Evolutionary conservation across 805 yeast species (phyloP).

Genomic region (Kodamaea jinghongensis): DNA sequence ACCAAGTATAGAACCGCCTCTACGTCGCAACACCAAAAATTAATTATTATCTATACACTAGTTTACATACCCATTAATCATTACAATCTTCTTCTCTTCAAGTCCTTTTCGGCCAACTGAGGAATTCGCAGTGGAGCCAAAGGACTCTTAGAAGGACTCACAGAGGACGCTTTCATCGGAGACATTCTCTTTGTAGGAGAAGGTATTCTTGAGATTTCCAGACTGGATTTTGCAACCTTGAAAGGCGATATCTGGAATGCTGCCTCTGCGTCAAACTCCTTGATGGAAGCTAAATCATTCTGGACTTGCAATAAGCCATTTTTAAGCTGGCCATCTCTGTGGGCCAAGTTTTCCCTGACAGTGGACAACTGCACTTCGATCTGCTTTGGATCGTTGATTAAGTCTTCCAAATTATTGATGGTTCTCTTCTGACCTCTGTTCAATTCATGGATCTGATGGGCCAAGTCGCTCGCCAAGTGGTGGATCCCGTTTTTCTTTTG

Average conservation of each 20-base stretch:
- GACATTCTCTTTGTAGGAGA: neutral
- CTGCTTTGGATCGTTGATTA: constrained; percentile 4
- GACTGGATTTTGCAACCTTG: neutral
- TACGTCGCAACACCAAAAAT: too few relatives aligned
- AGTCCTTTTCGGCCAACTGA: neutral
- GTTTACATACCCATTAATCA: neutral
- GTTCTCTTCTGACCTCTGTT: constrained; percentile 7
- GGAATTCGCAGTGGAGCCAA: neutral
- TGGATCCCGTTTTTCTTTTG: too few relatives aligned
- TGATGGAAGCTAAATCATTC: constrained; percentile 3
- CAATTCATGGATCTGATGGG: constrained; percentile 7
- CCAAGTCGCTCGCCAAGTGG: constrained; percentile 1
- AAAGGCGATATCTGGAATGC: constrained; percentile 9
- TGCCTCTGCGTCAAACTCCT: constrained; percentile 10
- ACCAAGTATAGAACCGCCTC: too few relatives aligned
- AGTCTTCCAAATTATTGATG: constrained; percentile 6
- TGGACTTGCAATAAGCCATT: constrained; percentile 4
- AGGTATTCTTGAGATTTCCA: constrained; percentile 1
- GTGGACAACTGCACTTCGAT: constrained; percentile 6
- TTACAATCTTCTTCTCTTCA: neutral
- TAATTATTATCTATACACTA: neutral
- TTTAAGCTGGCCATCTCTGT: constrained; percentile 1
- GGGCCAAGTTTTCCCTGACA: constrained; percentile 5
- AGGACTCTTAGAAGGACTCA: neutral
- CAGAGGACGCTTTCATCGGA: neutral